These are phyloP conservation scores for Pyrus betulifolia DNA, from an alignment of 306 rosid species.

Conservation along the genomic window DNA sequence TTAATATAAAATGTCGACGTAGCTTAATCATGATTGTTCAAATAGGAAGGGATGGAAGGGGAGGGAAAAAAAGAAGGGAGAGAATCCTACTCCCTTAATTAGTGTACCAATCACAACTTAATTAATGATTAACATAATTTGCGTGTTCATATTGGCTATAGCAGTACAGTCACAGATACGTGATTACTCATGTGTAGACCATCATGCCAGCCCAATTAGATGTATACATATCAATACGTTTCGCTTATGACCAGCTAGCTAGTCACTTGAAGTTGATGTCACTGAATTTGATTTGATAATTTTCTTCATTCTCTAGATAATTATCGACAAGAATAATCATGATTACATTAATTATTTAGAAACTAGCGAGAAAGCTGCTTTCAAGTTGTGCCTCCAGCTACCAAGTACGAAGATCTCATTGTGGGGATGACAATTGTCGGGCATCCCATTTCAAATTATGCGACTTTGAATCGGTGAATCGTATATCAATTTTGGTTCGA, in stretches of 20 bases:
- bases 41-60: accelerated
- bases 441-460: not conserved
- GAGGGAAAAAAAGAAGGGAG: accelerated
- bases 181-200: not conserved
- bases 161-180: not conserved
- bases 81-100: no score
- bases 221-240: not conserved
- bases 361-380: not conserved
- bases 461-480: not conserved
- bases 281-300: not conserved
- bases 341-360: not conserved
- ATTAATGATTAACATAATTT: not conserved
- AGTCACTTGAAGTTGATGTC: not conserved
- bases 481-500: not conserved
- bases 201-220: not conserved
- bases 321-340: not conserved
- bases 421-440: not conserved
- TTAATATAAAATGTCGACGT: no score
- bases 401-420: not conserved
- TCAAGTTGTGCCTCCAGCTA: not conserved
- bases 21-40: no score
- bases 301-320: not conserved
- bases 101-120: not conserved
- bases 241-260: not conserved
- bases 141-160: not conserved